These are phyloP conservation scores for Penicillium sp. DNA, from an alignment of 2,329 filamentous ascomycete species.

Conservation along the genomic window DNA sequence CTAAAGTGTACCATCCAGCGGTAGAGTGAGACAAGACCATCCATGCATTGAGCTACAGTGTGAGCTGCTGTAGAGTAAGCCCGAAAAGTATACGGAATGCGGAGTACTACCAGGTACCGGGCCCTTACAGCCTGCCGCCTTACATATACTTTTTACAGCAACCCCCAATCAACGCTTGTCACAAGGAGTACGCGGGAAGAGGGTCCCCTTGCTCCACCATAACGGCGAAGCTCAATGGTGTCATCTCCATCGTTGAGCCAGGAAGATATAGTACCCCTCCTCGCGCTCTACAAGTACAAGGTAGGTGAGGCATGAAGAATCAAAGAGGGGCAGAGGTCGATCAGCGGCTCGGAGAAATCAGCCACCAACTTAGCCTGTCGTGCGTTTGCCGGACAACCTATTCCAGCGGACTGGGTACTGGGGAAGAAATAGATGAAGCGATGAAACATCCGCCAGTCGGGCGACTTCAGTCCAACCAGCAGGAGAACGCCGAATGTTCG, in stretches of 20 bases:
- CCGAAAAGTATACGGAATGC: not conserved
- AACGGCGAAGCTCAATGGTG: not conserved
- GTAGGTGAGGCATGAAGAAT: not conserved
- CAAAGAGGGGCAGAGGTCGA: conserved; percentile 12
- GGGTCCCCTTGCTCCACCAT: not conserved
- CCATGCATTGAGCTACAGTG: not conserved
- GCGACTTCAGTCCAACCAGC: not conserved
- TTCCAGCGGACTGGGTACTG: not conserved
- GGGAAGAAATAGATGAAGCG: not conserved
- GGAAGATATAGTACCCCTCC: not conserved
- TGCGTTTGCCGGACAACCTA: not conserved
- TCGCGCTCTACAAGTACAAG: not conserved
- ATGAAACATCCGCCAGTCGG: not conserved
- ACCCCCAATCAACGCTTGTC: conserved; percentile 6
- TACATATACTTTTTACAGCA: not conserved
- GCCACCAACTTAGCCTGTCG: conserved; percentile 7
- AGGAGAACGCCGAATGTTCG: not conserved
- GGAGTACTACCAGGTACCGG: conserved; percentile 28
- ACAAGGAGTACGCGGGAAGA: conserved; percentile 3
- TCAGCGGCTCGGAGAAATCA: conserved; percentile 4
- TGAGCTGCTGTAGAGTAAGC: too few species aligned
- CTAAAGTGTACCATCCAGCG: not conserved
- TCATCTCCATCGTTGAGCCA: not conserved
- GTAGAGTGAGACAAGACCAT: not conserved
- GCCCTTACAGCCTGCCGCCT: conserved; percentile 3